Evolutionary conservation across 192 early-diverging fungal species (phyloP).

Genomic region (Podila epigama): DNA sequence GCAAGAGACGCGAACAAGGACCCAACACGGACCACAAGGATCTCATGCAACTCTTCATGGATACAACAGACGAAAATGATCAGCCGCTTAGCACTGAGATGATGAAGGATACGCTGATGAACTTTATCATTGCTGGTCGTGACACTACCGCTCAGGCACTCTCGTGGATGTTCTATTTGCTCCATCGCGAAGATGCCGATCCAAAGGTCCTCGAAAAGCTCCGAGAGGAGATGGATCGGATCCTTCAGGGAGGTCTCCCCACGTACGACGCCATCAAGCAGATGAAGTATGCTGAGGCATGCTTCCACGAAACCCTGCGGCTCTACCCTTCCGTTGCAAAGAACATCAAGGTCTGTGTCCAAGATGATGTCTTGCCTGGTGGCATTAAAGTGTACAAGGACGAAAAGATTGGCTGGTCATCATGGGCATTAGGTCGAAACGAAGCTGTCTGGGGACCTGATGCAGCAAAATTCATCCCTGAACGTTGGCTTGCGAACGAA

Average conservation of each 20-base stretch:
- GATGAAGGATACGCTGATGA: constrained; percentile 57
- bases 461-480: constrained; percentile 68
- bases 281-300: constrained; percentile 45
- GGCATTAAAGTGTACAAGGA: constrained; percentile 64
- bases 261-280: constrained; percentile 39
- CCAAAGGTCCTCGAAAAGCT: constrained; percentile 36
- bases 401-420: constrained; percentile 54
- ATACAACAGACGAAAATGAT: constrained; percentile 51
- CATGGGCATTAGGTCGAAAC: constrained; percentile 63
- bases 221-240: constrained; percentile 38
- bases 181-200: constrained; percentile 43
- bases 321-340: constrained; percentile 74
- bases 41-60: constrained; percentile 58
- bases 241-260: constrained; percentile 14
- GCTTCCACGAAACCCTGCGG: constrained; percentile 68
- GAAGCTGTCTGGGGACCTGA: constrained; percentile 68
- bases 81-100: constrained; percentile 41
- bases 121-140: constrained; percentile 58
- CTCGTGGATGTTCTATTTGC: constrained; percentile 60
- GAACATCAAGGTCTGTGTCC: constrained; percentile 63
- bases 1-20: constrained; percentile 21
- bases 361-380: constrained; percentile 72
- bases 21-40: constrained; percentile 19
- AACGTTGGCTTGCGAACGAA: constrained; percentile 65
- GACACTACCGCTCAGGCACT: constrained; percentile 66